Percentiles rank a stretch among this genome's conserved stretches.
These are phyloP conservation scores for Penicillium sp. DNA, from an alignment of 2,329 filamentous ascomycete genomes.

Conservation along the genomic window DNA sequence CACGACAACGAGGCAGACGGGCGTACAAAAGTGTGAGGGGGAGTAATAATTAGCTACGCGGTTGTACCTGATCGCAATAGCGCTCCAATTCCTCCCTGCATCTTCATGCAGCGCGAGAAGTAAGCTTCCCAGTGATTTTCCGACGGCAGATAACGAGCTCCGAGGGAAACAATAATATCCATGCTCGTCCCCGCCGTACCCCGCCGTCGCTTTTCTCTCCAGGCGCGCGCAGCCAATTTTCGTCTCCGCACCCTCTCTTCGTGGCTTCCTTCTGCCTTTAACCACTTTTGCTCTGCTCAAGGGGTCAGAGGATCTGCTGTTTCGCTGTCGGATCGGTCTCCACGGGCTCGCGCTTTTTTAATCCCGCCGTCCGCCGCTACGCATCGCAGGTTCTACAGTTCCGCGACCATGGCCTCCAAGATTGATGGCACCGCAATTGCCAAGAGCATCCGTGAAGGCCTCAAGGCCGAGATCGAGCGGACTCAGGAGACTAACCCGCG, in stretches of 20 bases:
- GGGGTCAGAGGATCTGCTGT: slow-evolving; percentile 15
- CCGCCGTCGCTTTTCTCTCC: slow-evolving; percentile 24
- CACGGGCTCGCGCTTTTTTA: slow-evolving; percentile 19
- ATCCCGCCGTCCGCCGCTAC: slow-evolving; percentile 17
- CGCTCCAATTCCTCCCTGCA: no score
- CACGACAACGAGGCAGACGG: no score
- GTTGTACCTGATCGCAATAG: no score
- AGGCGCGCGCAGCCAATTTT: slow-evolving; percentile 22
- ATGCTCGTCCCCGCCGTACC: slow-evolving; percentile 28
- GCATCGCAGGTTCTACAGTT: slow-evolving; percentile 49
- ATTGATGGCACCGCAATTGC: slow-evolving; percentile 97
- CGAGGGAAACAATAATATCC: slow-evolving; percentile 27
- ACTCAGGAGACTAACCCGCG: slow-evolving; percentile 79
- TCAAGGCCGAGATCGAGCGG: slow-evolving; percentile 75
- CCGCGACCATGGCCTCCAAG: slow-evolving; percentile 79
- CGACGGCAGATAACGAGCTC: slow-evolving; percentile 12
- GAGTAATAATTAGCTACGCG: no score
- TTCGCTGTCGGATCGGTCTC: slow-evolving; percentile 16
- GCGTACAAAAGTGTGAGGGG: no score
- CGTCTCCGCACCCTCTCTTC: slow-evolving; percentile 20
- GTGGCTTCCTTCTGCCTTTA: slow-evolving; percentile 6
- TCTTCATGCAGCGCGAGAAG: background rate
- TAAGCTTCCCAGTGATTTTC: slow-evolving; percentile 13
- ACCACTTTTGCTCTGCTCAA: slow-evolving; percentile 15
- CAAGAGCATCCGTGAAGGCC: slow-evolving; percentile 78